Evolutionary conservation across 2,329 filamentous ascomycete genomes (phyloP).

Genomic region (Cercospora zeina): DNA sequence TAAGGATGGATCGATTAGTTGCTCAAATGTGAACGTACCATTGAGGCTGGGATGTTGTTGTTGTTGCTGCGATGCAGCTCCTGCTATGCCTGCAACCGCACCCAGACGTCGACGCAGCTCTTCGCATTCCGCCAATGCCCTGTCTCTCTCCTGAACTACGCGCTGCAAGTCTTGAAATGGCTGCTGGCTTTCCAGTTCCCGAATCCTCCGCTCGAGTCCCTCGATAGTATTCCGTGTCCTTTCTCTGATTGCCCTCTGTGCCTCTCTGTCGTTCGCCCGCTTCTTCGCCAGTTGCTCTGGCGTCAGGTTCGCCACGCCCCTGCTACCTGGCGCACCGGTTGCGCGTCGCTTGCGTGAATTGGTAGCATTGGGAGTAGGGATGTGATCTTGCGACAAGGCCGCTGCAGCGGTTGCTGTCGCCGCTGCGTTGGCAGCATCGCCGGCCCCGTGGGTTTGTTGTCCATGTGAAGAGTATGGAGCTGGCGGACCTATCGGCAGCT

Average conservation of each 20-base stretch:
- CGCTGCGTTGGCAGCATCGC: constrained; percentile 48
- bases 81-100: constrained; percentile 35
- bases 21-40: constrained; percentile 35
- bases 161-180: constrained; percentile 81
- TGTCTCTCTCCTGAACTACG: constrained; percentile 67
- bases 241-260: constrained; percentile 80
- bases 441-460: not conserved
- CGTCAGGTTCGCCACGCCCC: constrained; percentile 83
- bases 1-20: constrained; percentile 33
- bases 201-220: constrained; percentile 68
- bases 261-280: constrained; percentile 85
- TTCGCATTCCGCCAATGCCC: constrained; percentile 74
- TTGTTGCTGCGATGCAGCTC: constrained; percentile 23
- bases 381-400: constrained; percentile 24
- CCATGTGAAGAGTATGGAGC: constrained; percentile 11
- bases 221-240: constrained; percentile 80
- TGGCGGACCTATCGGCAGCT: constrained; percentile 3
- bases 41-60: constrained; percentile 31
- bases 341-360: constrained; percentile 40
- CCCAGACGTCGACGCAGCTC: constrained; percentile 69
- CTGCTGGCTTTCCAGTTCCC: constrained; percentile 74
- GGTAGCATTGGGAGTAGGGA: constrained; percentile 26
- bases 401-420: constrained; percentile 40
- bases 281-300: constrained; percentile 87
- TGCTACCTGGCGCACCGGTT: constrained; percentile 45